Conservation (phyloP, 768 basidiomycete species). For the Kwoniella heveanensis region DNA sequence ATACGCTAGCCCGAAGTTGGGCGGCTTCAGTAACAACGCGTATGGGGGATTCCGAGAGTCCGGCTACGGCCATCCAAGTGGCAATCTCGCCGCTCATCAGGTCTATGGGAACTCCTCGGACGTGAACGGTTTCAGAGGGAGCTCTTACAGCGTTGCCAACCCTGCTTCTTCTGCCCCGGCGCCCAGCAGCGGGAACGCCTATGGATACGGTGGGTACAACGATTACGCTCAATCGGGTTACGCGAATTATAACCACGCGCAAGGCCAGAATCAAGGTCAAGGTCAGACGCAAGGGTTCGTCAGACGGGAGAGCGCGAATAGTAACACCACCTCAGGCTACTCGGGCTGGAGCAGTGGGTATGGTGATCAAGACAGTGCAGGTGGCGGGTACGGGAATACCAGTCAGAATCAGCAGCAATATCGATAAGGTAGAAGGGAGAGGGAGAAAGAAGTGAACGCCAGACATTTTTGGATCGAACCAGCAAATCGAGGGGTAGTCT, state of each 20-base stretch:
- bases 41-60: not conserved
- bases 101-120: not conserved
- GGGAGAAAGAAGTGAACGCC: too few relatives aligned
- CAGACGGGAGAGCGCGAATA: conserved; percentile 17
- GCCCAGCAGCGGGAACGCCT: not conserved
- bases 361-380: not conserved
- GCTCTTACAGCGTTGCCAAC: not conserved
- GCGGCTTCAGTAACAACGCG: not conserved
- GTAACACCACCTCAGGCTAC: conserved; percentile 15
- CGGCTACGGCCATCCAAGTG: not conserved
- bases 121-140: not conserved
- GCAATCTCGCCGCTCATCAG: not conserved
- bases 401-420: not conserved
- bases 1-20: conserved; percentile 5
- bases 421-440: not conserved
- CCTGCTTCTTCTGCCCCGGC: not conserved
- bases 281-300: conserved; percentile 7
- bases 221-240: not conserved
- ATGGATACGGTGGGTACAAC: conserved; percentile 8
- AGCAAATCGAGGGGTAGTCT: too few relatives aligned
- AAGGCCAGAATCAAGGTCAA: not conserved
- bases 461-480: too few relatives aligned
- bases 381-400: not conserved
- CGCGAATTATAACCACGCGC: not conserved
- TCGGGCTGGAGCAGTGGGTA: conserved; percentile 1